Evolutionary conservation across 441 rosid genomes (phyloP).

Genomic region (Gossypium laxum): DNA sequence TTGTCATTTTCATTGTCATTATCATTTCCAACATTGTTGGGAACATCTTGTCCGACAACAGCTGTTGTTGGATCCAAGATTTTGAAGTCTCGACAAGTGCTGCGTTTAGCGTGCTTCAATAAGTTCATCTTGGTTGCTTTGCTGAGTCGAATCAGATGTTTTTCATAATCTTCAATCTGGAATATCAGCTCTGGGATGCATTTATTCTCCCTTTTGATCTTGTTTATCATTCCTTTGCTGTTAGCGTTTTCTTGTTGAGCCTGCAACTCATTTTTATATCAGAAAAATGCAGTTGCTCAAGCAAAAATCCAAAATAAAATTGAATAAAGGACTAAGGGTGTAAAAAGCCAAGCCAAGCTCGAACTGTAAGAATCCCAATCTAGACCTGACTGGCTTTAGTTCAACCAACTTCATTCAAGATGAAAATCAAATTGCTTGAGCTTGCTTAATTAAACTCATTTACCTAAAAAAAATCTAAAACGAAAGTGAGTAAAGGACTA

Average conservation of each 20-base stretch:
- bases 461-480: not conserved
- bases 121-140: constrained; percentile 59
- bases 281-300: constrained; percentile 8
- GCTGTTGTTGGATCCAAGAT: constrained; percentile 33
- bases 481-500: not conserved
- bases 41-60: not conserved
- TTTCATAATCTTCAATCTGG: constrained; percentile 74
- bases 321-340: not conserved
- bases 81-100: constrained; percentile 69
- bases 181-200: constrained; percentile 74
- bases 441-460: not conserved
- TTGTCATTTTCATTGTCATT: not conserved
- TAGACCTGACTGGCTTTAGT: not conserved
- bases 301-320: not conserved
- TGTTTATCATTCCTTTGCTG: constrained; percentile 48
- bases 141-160: constrained; percentile 61
- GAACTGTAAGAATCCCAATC: not conserved
- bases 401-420: not conserved
- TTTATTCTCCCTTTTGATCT: constrained; percentile 75
- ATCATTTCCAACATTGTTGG: constrained; percentile 17
- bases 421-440: not conserved
- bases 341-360: not conserved
- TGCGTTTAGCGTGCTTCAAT: constrained; percentile 69
- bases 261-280: constrained; percentile 27
- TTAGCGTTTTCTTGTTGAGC: constrained; percentile 46